phyloP scores from a whole-genome alignment of 805 yeast genomes.

The Monosporozyma servazzii region DNA sequence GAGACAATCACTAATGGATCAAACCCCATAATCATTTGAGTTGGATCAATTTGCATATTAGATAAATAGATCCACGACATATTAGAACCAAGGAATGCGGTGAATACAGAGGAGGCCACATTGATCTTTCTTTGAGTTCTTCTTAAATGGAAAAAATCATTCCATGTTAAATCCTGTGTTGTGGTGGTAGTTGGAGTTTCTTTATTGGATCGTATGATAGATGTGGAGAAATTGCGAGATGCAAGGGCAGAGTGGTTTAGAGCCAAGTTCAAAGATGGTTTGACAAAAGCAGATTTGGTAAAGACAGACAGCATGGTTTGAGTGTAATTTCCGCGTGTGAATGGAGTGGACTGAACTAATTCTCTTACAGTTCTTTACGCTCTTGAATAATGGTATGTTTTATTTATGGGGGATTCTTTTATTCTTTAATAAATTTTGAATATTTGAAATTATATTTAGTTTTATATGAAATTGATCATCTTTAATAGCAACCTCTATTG shows the following conservation, averaged over 20 bases:
- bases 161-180: slow-evolving; percentile 48
- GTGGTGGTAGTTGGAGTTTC: neutral
- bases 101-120: slow-evolving; percentile 52
- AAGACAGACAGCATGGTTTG: neutral
- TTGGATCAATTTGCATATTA: slow-evolving; percentile 77
- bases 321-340: too few relatives aligned
- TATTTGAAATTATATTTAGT: neutral
- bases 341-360: too few relatives aligned
- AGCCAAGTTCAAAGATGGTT: neutral
- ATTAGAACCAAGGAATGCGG: slow-evolving; percentile 58
- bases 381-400: neutral
- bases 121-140: slow-evolving; percentile 67
- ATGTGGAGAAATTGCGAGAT: neutral
- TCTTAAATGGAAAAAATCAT: slow-evolving; percentile 66
- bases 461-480: too few relatives aligned
- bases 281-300: neutral
- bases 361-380: too few relatives aligned
- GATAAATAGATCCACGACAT: slow-evolving; percentile 70
- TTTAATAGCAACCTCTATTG: too few relatives aligned
- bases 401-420: neutral
- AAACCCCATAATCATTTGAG: slow-evolving; percentile 75
- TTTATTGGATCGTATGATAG: neutral
- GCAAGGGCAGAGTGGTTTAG: neutral
- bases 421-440: neutral
- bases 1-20: slow-evolving; percentile 80